Percentiles rank a stretch among this genome's conserved stretches.
These are phyloP conservation scores for Coprinopsis marcescibilis DNA, from an alignment of 768 basidiomycete genomes.

Conservation along the genomic window DNA sequence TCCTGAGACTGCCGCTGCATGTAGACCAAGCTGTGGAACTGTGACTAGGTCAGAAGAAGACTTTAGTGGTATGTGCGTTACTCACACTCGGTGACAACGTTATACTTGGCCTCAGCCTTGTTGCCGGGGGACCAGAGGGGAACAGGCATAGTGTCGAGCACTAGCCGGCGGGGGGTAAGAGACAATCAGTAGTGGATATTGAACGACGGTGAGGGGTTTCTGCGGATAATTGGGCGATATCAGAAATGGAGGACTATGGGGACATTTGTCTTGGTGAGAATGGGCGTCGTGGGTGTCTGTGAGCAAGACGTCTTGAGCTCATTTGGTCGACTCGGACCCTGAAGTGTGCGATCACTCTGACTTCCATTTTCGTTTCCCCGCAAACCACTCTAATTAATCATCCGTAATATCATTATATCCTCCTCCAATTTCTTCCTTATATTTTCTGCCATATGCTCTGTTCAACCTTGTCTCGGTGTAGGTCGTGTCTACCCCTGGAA, in stretches of 20 bases:
- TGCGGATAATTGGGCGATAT: not conserved
- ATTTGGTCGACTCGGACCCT: conserved; percentile 4
- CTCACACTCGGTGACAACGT: conserved; percentile 54
- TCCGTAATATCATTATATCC: no score
- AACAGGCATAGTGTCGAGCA: conserved; percentile 37
- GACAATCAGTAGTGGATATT: not conserved
- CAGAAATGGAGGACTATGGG: conserved; percentile 1
- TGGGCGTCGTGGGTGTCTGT: conserved; percentile 10
- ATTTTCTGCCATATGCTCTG: no score
- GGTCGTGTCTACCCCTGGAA: no score
- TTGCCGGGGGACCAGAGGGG: conserved; percentile 41
- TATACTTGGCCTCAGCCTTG: conserved; percentile 51
- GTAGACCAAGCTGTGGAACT: conserved; percentile 76
- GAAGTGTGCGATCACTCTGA: conserved; percentile 8
- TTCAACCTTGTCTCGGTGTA: no score
- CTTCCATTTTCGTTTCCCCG: conserved; percentile 1
- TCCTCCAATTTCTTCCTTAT: no score
- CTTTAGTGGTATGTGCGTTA: conserved; percentile 10
- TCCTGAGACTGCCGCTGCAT: conserved; percentile 74
- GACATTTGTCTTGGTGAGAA: conserved; percentile 6
- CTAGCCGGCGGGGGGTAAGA: conserved; percentile 14
- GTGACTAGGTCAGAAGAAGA: conserved; percentile 11
- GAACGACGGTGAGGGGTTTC: not conserved
- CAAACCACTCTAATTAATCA: not conserved
- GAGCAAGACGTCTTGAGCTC: not conserved